A percentile compares a stretch with the other conserved stretches of the same genome.
Conservation (phyloP, 73 alveolate species). For the Tetrahymena thermophila region DNA sequence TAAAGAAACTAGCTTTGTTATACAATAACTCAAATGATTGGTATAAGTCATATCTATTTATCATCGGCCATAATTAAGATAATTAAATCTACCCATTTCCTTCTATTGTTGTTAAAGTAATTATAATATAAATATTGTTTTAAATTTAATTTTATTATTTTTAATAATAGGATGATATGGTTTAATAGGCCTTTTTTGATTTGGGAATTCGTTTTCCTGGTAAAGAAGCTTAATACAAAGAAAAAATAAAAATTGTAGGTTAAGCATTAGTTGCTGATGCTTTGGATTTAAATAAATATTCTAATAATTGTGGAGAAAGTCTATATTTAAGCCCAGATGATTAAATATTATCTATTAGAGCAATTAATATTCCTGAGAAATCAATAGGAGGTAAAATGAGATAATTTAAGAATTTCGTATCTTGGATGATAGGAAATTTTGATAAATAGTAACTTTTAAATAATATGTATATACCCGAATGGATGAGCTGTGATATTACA, state of each 20-base stretch:
- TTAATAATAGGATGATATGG: neutral
- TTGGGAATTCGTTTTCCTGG: neutral
- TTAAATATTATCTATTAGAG: neutral
- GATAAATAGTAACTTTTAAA: neutral
- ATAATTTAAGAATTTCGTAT: neutral
- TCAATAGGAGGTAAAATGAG: neutral
- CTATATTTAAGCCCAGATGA: neutral
- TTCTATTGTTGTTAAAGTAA: neutral
- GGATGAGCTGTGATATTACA: neutral
- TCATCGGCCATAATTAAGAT: neutral
- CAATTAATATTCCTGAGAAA: neutral
- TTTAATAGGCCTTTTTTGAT: neutral
- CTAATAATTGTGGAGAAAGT: neutral
- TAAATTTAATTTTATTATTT: neutral
- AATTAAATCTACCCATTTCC: neutral
- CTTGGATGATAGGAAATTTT: neutral
- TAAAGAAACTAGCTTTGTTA: neutral
- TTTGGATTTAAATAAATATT: neutral
- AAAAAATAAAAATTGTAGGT: neutral
- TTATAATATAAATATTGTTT: neutral
- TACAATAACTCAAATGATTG: neutral
- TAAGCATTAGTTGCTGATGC: neutral
- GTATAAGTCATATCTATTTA: neutral
- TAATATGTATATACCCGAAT: neutral
- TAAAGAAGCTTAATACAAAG: neutral